Base-by-base conservation (phyloP, 805 yeast species). In the Isabelozyma heimii region DNA sequence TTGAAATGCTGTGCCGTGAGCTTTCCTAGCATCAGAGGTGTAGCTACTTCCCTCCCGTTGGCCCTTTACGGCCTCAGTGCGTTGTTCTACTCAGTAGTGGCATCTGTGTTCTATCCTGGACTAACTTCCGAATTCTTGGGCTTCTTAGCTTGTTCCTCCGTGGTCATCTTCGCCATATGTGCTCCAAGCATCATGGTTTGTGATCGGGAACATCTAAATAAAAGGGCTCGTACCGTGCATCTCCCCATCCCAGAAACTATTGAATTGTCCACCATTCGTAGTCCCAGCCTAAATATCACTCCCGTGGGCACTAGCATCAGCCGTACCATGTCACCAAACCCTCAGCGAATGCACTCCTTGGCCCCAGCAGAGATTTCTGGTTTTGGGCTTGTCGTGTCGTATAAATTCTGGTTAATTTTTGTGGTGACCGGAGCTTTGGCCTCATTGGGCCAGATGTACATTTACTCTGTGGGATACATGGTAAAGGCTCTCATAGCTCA, bases 1-100 rank as follows among this genome's bases (percentile, higher is more conserved):
- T 78, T 87, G 59, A 87, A 87, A 60, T 86, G 91, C 59, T 84
- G 90, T 49, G 89, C 91, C 20, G 70, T 85, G 39, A 74, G 78
- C 42, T 85, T 83, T 59, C 92, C 95, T 0, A 72, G 78, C 40
- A 70, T 78, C 37, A 66, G 89, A 47, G 95, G 94, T 2, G 72
- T 86, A 8, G 91, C 94, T 4, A 84, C 94, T 0, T 81, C 90
- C 0, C 72, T 87, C 41, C 91, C 92, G 2, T 75, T 87, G 62
- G 84, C 91, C 1, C 77, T 86, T 42, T 86, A 84, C 62, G 95
- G 95, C 0, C 73, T 85, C 13, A 81, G 87, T 61, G 94, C 94
- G 4, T 75, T 85, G 57, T 75, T 84, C 45, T 84, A 80, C 60
- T 84, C 91, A 1, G 70, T 77, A 1, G 56, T 82, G 17, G 85